Percentiles rank a stretch among this genome's conserved stretches.
Conservation (phyloP, 176 grass and related monocot species). For the Stipa capillata region DNA sequence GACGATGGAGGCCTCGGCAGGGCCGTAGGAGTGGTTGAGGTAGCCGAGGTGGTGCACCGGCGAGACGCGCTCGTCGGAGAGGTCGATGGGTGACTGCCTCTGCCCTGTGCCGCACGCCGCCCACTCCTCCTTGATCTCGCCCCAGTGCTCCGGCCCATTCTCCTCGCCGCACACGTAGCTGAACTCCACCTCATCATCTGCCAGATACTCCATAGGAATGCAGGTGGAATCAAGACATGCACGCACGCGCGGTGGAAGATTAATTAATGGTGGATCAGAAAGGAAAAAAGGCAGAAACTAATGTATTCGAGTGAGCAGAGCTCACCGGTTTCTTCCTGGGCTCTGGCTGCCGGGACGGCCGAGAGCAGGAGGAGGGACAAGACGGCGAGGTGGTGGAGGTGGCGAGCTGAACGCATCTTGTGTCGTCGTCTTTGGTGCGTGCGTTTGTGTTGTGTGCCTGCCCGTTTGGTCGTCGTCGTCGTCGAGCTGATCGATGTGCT, state of each 20-base stretch:
- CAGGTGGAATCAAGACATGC: too few relatives aligned
- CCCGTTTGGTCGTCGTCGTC: too few relatives aligned
- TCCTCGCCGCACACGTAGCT: conserved; percentile 20
- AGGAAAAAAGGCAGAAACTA: too few relatives aligned
- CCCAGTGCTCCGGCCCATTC: conserved; percentile 58
- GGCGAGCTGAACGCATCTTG: not conserved
- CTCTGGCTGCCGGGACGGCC: conserved; percentile 13
- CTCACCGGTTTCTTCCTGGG: conserved; percentile 30
- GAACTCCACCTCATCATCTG: conserved; percentile 49
- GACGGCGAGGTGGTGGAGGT: not conserved
- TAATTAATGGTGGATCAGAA: too few relatives aligned
- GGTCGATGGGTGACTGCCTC: conserved; percentile 64
- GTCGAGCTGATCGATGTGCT: too few relatives aligned
- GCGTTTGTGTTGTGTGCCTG: too few relatives aligned
- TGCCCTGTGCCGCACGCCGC: conserved; percentile 31
- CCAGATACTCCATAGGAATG: too few relatives aligned
- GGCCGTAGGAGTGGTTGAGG: conserved; percentile 37
- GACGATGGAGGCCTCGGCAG: conserved; percentile 29
- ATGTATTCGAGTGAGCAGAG: too few relatives aligned
- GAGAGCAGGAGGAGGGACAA: not conserved
- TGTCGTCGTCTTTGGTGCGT: too few relatives aligned
- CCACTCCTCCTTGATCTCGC: conserved; percentile 44
- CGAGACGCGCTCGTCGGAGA: conserved; percentile 19
- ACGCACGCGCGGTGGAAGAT: too few relatives aligned
- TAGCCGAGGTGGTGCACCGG: conserved; percentile 19